A percentile compares a stretch with the other conserved stretches of the same genome.
These are phyloP conservation scores for Trametes versicolor DNA, from an alignment of 1,284 basidiomycete species.

Conservation along the genomic window DNA sequence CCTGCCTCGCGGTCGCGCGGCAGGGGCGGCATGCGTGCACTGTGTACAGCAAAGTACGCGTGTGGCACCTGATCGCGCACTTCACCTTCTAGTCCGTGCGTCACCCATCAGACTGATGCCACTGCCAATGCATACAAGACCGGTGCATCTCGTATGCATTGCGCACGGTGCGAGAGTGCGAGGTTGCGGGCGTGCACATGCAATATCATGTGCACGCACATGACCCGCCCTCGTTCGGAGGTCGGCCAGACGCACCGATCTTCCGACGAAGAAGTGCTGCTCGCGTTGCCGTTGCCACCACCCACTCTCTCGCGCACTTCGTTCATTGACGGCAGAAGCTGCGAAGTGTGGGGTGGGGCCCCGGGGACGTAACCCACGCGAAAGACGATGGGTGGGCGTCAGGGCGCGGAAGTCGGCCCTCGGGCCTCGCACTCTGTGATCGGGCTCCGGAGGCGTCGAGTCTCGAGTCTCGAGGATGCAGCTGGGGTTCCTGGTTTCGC, in stretches of 20 bases:
- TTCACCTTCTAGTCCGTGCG: neutral
- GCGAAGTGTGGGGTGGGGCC: constrained; percentile 8
- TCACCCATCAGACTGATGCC: neutral
- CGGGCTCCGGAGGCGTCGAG: neutral
- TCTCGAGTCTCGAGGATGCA: neutral
- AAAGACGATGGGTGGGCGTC: no score
- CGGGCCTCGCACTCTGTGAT: neutral
- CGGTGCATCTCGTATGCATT: no score
- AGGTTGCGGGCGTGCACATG: neutral
- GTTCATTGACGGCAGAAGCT: constrained; percentile 1
- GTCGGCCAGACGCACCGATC: neutral
- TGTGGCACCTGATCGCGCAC: neutral
- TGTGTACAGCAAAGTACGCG: neutral
- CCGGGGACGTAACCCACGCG: constrained; percentile 11
- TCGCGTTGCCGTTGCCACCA: neutral
- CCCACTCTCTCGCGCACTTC: neutral
- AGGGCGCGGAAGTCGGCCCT: neutral
- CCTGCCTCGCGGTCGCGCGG: constrained; percentile 5
- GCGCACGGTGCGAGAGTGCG: neutral
- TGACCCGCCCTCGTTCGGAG: neutral
- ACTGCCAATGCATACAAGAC: neutral
- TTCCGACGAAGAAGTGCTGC: neutral
- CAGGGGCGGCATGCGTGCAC: neutral
- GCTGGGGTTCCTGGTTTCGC: no score
- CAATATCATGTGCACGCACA: neutral